These are phyloP conservation scores for Bryoglossum gracile DNA, from an alignment of 495 filamentous ascomycete genomes.

Conservation along the genomic window DNA sequence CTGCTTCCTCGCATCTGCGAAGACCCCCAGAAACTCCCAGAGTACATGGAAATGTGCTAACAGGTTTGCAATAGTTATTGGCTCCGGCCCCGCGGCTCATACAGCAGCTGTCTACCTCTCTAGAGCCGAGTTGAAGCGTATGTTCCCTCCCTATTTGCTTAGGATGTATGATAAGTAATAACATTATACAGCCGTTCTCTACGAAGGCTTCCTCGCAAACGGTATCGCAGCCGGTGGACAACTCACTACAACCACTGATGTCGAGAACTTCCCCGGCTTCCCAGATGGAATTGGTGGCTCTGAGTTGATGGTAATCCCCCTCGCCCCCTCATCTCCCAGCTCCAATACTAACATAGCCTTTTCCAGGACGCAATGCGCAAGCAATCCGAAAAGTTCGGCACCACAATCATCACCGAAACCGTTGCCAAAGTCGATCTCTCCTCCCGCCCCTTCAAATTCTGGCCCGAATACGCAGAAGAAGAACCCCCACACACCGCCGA, in stretches of 20 bases:
- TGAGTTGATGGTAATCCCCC: conserved; percentile 64
- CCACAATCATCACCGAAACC: conserved; percentile 85
- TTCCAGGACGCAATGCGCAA: conserved; percentile 76
- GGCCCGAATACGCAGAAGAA: conserved; percentile 74
- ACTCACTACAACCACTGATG: conserved; percentile 93
- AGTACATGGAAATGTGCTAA: conserved; percentile 7
- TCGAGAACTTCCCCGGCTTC: conserved; percentile 98
- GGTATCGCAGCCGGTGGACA: conserved; percentile 94
- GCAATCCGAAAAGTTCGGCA: conserved; percentile 88
- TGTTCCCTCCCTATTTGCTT: too few species aligned
- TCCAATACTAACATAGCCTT: conserved; percentile 8
- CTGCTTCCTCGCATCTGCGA: background rate
- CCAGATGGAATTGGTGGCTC: conserved; percentile 76
- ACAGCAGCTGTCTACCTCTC: conserved; percentile 95
- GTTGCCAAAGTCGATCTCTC: conserved; percentile 83
- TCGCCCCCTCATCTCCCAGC: background rate
- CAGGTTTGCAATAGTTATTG: conserved; percentile 44
- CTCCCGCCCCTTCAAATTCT: conserved; percentile 82
- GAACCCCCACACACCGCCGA: conserved; percentile 74
- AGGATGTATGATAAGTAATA: too few species aligned
- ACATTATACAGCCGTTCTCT: conserved; percentile 55
- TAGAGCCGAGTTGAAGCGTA: conserved; percentile 76
- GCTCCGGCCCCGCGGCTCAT: conserved; percentile 95
- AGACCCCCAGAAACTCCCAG: background rate
- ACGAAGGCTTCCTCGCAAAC: conserved; percentile 96